A percentile compares a stretch with the other conserved stretches of the same genome.
Conservation (phyloP, 2,329 filamentous ascomycete genomes). For the Diaporthe capsici region DNA sequence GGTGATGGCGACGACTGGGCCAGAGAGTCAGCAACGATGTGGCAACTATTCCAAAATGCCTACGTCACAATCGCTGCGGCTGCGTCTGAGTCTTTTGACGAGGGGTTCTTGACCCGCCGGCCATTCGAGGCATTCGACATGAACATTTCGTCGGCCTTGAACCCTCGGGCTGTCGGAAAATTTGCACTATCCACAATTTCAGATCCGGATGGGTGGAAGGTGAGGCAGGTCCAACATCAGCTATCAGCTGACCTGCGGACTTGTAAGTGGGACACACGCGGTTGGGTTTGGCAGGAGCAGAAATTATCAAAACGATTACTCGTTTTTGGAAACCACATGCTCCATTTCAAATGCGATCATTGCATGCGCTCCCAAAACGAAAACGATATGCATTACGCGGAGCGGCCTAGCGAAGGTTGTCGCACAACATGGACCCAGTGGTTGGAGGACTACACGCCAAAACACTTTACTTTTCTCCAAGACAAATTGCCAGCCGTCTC, state of each 20-base stretch:
- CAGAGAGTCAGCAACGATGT: background rate
- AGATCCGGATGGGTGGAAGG: too few species aligned
- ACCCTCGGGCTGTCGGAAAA: background rate
- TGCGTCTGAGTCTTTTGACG: background rate
- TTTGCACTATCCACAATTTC: background rate
- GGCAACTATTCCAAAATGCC: background rate
- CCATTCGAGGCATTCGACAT: background rate
- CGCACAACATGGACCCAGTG: background rate
- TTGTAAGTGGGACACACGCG: background rate
- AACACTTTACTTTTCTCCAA: background rate
- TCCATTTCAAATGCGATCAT: background rate
- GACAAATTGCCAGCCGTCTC: background rate
- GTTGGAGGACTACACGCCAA: background rate
- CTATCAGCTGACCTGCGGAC: background rate
- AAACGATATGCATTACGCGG: rapidly evolving
- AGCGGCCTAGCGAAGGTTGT: background rate
- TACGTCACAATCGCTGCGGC: background rate
- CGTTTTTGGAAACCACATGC: background rate
- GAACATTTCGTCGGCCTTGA: background rate
- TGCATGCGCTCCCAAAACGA: background rate
- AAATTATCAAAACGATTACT: background rate
- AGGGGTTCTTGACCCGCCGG: background rate
- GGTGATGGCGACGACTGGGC: background rate
- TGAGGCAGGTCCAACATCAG: too few species aligned
- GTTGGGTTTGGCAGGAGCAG: background rate